Evolutionary conservation across 257 asterid species (phyloP).

Genomic region (Paulownia fortunei): DNA sequence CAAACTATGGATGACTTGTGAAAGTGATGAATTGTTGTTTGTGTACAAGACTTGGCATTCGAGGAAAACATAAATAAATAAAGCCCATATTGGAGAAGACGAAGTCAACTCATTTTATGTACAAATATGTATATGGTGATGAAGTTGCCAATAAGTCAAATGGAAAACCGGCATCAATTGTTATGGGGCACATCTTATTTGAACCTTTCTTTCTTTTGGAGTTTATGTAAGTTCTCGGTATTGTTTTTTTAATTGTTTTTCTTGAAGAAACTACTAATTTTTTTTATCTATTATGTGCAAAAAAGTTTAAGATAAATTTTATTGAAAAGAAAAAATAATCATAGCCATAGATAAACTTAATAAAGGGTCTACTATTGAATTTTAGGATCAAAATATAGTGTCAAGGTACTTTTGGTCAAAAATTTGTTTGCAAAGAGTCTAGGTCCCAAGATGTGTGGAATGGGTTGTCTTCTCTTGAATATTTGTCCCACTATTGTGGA

Average conservation of each 20-base stretch:
- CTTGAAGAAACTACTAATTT: not conserved
- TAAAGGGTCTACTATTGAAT: not conserved
- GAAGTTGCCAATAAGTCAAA: slow-evolving; percentile 6
- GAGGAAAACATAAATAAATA: not conserved
- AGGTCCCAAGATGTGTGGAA: not conserved
- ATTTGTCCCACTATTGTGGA: not conserved
- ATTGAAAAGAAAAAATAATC: not conserved
- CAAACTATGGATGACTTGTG: slow-evolving; percentile 17
- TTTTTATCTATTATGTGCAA: not conserved
- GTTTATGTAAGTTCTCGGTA: not conserved
- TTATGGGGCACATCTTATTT: not conserved
- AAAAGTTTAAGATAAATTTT: not conserved
- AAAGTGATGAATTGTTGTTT: slow-evolving; percentile 32
- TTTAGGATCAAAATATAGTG: no score
- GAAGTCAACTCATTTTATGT: slow-evolving; percentile 13
- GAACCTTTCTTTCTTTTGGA: not conserved
- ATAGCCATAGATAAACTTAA: not conserved
- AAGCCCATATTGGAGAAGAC: slow-evolving; percentile 18
- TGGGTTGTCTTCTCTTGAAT: not conserved
- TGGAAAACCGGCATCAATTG: not conserved
- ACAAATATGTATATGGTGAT: not conserved
- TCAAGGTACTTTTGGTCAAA: no score
- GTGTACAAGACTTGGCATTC: not conserved
- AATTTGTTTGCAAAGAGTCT: no score
- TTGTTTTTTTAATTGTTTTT: not conserved